phyloP scores from a whole-genome alignment of 192 early-diverging fungal species.

The Entophlyctis helioformis region DNA sequence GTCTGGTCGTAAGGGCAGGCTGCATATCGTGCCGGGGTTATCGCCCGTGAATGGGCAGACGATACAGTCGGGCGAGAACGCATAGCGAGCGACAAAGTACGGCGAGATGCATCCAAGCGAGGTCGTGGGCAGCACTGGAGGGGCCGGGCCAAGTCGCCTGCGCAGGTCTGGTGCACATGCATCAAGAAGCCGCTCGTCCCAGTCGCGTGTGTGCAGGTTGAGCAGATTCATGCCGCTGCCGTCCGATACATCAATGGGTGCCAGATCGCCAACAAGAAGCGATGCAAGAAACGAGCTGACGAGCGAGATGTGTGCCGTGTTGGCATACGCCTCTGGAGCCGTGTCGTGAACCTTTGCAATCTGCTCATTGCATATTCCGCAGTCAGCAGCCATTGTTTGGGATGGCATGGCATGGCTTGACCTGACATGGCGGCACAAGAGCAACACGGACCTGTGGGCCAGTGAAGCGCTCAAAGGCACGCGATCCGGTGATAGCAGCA shows the following conservation, averaged over 20 bases:
- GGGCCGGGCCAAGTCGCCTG: conserved; percentile 33
- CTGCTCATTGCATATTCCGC: not conserved
- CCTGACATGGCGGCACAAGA: no score
- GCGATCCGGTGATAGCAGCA: conserved; percentile 60
- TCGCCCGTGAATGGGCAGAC: conserved; percentile 68
- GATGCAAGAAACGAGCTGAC: conserved; percentile 63
- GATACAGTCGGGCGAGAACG: conserved; percentile 41
- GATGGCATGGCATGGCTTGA: no score
- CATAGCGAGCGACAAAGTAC: conserved; percentile 58
- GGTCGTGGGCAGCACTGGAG: conserved; percentile 19
- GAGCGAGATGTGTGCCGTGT: conserved; percentile 52
- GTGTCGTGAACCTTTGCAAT: conserved; percentile 29
- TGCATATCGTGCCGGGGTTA: conserved; percentile 60
- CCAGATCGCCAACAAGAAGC: conserved; percentile 42
- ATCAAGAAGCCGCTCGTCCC: conserved; percentile 34
- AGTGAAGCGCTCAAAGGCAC: conserved; percentile 67
- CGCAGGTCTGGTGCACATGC: conserved; percentile 9
- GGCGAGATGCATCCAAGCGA: conserved; percentile 32
- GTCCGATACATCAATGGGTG: conserved; percentile 57
- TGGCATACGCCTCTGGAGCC: conserved; percentile 16
- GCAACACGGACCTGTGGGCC: conserved; percentile 38
- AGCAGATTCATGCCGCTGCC: conserved; percentile 75
- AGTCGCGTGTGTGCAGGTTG: conserved; percentile 42
- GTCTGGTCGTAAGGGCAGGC: conserved; percentile 31
- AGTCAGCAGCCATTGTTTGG: no score